Percentiles rank a stretch among this genome's conserved stretches.
Evolutionary conservation across 2,329 filamentous ascomycete genomes (phyloP).

Genomic region (Cephalotrichum gorgonifer): DNA sequence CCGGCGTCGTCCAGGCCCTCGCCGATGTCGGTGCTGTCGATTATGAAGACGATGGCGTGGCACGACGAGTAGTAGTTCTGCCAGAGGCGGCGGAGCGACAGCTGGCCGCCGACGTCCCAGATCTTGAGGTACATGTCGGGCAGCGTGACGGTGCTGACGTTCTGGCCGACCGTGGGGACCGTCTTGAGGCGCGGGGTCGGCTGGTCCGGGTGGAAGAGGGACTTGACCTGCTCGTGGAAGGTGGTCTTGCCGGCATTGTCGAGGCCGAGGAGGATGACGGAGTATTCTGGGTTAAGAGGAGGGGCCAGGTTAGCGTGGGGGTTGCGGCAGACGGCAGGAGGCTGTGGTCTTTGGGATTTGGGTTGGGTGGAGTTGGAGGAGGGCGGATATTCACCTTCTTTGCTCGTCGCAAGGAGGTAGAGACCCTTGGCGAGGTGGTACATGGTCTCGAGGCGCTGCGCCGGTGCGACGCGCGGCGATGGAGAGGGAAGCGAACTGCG

Average conservation of each 20-base stretch:
- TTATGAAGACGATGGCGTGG: conserved; percentile 95
- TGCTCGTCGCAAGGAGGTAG: conserved; percentile 91
- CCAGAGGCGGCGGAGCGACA: conserved; percentile 82
- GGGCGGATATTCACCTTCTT: conserved; percentile 58
- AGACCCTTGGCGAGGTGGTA: conserved; percentile 94
- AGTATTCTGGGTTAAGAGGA: conserved; percentile 72
- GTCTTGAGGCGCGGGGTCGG: conserved; percentile 66
- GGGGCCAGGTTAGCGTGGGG: conserved; percentile 5
- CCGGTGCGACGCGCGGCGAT: not conserved
- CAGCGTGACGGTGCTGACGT: conserved; percentile 82
- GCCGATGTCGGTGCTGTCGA: conserved; percentile 89
- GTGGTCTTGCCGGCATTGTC: conserved; percentile 99
- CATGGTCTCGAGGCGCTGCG: conserved; percentile 41
- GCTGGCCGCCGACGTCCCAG: conserved; percentile 95
- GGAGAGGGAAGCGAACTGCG: too few relatives aligned
- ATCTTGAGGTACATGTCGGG: conserved; percentile 96
- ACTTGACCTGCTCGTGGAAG: conserved; percentile 92
- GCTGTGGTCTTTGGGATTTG: not conserved
- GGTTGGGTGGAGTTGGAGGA: not conserved
- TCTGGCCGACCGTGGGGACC: conserved; percentile 94
- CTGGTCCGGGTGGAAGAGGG: conserved; percentile 60
- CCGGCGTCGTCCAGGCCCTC: conserved; percentile 40
- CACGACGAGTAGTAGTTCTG: conserved; percentile 90
- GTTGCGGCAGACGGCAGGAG: not conserved
- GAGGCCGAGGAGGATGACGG: conserved; percentile 88